Conservation (phyloP, 768 basidiomycete genomes). For the Kwoniella dejecticola region DNA sequence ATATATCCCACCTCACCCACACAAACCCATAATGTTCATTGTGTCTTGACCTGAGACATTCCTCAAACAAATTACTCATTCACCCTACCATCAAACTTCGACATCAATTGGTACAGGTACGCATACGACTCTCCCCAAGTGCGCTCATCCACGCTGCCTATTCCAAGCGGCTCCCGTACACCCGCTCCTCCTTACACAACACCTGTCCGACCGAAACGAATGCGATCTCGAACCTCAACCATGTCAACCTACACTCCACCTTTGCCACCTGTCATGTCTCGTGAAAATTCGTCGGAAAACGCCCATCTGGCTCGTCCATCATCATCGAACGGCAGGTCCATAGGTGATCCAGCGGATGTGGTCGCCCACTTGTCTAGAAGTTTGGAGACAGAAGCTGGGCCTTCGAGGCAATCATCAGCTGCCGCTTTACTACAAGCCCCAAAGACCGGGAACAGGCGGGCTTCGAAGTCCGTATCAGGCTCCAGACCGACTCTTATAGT, state of each 20-base stretch:
- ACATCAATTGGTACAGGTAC: not conserved
- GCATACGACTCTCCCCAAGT: conserved; percentile 2
- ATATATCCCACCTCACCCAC: too few relatives aligned
- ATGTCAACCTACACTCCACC: conserved; percentile 30
- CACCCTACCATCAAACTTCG: not conserved
- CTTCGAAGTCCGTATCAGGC: conserved; percentile 36
- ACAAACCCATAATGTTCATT: not conserved
- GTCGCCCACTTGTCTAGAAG: conserved; percentile 16
- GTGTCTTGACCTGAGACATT: conserved; percentile 12
- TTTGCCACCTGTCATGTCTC: conserved; percentile 44
- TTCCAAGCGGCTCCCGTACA: conserved; percentile 1
- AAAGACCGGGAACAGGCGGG: conserved; percentile 14
- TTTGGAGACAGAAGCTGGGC: conserved; percentile 25
- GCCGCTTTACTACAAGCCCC: not conserved
- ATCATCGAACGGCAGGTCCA: not conserved
- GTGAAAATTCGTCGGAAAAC: conserved; percentile 43
- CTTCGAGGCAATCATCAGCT: conserved; percentile 6
- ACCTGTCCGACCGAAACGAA: conserved; percentile 4
- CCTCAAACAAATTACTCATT: not conserved
- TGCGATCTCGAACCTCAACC: conserved; percentile 38
- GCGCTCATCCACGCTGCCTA: conserved; percentile 10
- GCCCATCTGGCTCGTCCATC: not conserved
- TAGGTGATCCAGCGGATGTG: conserved; percentile 11
- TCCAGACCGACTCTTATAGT: conserved; percentile 17
- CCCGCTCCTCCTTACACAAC: conserved; percentile 2